Evolutionary conservation across 108 stramenopile species (phyloP).

Genomic region (Epipyxis sp.): DNA sequence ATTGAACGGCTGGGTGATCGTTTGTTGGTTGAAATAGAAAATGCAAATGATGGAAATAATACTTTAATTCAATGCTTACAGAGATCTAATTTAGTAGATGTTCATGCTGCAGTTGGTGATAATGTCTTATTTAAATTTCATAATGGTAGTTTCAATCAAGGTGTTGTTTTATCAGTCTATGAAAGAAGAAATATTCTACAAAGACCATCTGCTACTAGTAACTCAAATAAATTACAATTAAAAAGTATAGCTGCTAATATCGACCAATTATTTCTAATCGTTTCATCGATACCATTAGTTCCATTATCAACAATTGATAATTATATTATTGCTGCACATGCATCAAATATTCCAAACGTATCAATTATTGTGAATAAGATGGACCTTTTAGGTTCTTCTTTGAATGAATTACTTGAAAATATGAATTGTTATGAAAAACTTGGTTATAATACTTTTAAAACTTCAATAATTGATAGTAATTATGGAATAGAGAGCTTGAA

Average conservation of each 20-base stretch:
- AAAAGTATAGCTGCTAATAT: conserved; percentile 16
- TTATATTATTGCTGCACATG: conserved; percentile 1
- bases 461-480: background rate
- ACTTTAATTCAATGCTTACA: background rate
- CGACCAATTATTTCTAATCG: conserved; percentile 17
- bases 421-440: background rate
- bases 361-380: conserved; percentile 13
- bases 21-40: background rate
- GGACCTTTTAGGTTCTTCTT: background rate
- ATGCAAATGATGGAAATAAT: background rate
- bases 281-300: conserved; percentile 1
- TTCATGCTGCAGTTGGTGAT: conserved; percentile 11
- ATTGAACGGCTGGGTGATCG: conserved; percentile 32
- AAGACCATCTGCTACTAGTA: conserved; percentile 13
- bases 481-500: background rate
- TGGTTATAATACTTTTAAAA: background rate
- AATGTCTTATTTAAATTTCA: background rate
- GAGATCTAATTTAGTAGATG: background rate
- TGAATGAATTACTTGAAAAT: background rate
- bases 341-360: background rate
- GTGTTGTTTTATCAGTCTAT: background rate
- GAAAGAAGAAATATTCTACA: background rate
- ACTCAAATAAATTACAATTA: background rate
- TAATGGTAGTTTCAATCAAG: background rate
- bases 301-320: conserved; percentile 11